These are phyloP conservation scores for Besnoitia besnoiti DNA, from an alignment of 169 alveolate genomes.

Conservation along the genomic window DNA sequence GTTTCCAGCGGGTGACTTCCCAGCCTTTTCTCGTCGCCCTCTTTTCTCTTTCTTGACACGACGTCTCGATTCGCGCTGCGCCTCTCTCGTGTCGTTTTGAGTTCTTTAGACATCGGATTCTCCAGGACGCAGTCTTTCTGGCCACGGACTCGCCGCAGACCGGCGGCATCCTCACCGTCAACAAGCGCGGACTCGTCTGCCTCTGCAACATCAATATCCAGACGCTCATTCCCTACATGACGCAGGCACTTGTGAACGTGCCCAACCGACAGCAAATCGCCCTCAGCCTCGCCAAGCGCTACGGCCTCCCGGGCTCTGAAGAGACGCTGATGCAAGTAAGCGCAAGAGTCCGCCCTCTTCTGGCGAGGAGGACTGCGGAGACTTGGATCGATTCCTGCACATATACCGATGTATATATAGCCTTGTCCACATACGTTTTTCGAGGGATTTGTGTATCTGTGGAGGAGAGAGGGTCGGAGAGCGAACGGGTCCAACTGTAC, in stretches of 20 bases:
- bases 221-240: slow-evolving; percentile 58
- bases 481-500: not conserved
- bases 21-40: too few species aligned
- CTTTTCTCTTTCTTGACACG: too few species aligned
- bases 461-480: too few species aligned
- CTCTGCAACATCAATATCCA: slow-evolving; percentile 67
- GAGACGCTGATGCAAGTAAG: slow-evolving; percentile 64
- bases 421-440: not conserved
- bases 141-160: slow-evolving; percentile 68
- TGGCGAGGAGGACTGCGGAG: too few species aligned
- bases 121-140: slow-evolving; percentile 74
- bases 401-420: too few species aligned
- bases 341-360: not conserved
- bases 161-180: slow-evolving; percentile 77
- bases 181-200: slow-evolving; percentile 76
- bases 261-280: slow-evolving; percentile 68
- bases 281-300: slow-evolving; percentile 66
- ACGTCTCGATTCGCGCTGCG: too few species aligned
- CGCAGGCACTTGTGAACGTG: slow-evolving; percentile 32
- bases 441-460: not conserved
- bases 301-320: slow-evolving; percentile 70
- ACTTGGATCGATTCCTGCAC: too few species aligned
- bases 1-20: too few species aligned
- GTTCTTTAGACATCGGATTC: slow-evolving; percentile 52
- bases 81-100: not conserved